Evolutionary conservation across 108 stramenopile species (phyloP).

Genomic region (Cyclotella choctawhatcheeana): DNA sequence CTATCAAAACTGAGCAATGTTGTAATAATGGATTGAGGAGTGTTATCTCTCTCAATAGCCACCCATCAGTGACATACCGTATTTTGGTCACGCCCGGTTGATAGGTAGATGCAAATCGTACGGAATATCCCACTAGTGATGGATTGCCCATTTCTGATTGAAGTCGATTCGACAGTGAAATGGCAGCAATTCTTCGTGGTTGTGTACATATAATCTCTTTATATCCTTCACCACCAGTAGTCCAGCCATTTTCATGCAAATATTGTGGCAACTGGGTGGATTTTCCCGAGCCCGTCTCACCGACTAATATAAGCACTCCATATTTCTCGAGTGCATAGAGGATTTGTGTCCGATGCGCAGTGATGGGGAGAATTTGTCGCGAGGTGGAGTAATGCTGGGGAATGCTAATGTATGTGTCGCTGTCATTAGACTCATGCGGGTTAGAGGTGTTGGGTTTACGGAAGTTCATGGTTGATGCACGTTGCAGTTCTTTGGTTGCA

Average conservation of each 20-base stretch:
- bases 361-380: constrained; percentile 78
- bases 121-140: constrained; percentile 76
- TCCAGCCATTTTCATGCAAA: constrained; percentile 89
- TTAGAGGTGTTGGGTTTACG: constrained; percentile 1
- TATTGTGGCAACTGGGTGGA: constrained; percentile 95
- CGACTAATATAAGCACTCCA: constrained; percentile 89
- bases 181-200: constrained; percentile 92
- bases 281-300: constrained; percentile 97
- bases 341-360: constrained; percentile 80
- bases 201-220: constrained; percentile 87
- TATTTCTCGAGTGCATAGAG: constrained; percentile 76
- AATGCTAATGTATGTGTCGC: neutral
- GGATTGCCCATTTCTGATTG: constrained; percentile 61
- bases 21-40: constrained; percentile 89
- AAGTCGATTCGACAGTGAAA: constrained; percentile 83
- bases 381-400: constrained; percentile 29
- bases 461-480: constrained; percentile 11
- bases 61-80: constrained; percentile 90
- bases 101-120: constrained; percentile 78
- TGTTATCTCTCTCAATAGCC: constrained; percentile 89
- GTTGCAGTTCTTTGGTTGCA: no score
- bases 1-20: constrained; percentile 92
- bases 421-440: neutral
- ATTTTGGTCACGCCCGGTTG: constrained; percentile 65
- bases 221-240: constrained; percentile 46